Evolutionary conservation across 805 yeast genomes (phyloP).

Genomic region (Starmerella ratchasimensis): DNA sequence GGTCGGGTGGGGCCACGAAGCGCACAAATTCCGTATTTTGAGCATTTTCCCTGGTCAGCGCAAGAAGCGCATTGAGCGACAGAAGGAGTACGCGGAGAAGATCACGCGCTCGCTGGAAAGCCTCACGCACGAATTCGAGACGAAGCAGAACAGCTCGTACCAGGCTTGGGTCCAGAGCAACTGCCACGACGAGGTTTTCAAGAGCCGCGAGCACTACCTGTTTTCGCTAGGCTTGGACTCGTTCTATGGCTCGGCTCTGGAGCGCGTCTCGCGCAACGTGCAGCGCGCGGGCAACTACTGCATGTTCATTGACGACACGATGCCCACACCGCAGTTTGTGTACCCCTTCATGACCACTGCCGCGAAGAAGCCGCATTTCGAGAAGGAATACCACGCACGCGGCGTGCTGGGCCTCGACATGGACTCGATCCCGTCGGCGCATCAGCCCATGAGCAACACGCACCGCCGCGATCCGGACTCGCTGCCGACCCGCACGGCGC

Average conservation of each 20-base stretch:
- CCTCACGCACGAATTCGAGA: background rate
- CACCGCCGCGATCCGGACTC: conserved; percentile 21
- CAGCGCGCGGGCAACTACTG: conserved; percentile 6
- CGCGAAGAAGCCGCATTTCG: conserved; percentile 8
- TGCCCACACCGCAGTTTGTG: conserved; percentile 2
- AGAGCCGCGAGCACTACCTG: conserved; percentile 2
- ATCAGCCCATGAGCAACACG: background rate
- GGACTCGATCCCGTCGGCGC: background rate
- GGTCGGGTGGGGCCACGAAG: too few species aligned
- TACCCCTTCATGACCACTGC: conserved; percentile 7
- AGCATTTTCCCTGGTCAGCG: conserved; percentile 9
- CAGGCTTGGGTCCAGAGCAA: conserved; percentile 1
- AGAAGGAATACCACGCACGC: conserved; percentile 4
- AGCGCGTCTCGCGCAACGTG: background rate
- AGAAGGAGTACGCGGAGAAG: background rate
- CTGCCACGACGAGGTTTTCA: background rate
- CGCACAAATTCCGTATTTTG: too few species aligned
- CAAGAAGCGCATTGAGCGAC: conserved; percentile 4
- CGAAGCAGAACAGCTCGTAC: background rate
- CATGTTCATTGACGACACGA: conserved; percentile 2
- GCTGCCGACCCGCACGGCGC: conserved; percentile 20
- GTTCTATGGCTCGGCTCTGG: conserved; percentile 3
- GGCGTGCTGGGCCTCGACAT: background rate
- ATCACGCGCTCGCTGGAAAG: background rate
- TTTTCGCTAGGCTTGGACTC: conserved; percentile 6